Conservation (phyloP, 2,329 filamentous ascomycete genomes). For the Thielaviopsis musarum region DNA sequence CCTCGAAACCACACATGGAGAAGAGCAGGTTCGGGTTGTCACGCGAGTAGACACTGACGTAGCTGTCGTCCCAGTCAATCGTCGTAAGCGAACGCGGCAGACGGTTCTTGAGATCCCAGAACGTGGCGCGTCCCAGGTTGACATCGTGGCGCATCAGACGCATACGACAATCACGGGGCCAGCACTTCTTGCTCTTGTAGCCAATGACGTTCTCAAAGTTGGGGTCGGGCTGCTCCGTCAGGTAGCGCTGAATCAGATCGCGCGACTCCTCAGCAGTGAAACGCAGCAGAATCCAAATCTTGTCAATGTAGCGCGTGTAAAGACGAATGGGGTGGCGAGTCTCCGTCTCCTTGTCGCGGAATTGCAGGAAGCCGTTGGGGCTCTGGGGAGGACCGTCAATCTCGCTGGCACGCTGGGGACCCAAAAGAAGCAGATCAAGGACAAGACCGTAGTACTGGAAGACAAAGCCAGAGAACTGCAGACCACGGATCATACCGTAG, state of each 20-base stretch:
- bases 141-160: constrained; percentile 97
- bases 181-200: constrained; percentile 98
- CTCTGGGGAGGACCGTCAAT: constrained; percentile 87
- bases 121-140: constrained; percentile 89
- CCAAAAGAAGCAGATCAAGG: constrained; percentile 79
- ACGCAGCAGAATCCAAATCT: constrained; percentile 93
- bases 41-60: constrained; percentile 91
- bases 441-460: constrained; percentile 98
- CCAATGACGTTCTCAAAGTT: constrained; percentile 99
- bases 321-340: constrained; percentile 86
- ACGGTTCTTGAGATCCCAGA: constrained; percentile 98
- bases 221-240: constrained; percentile 94
- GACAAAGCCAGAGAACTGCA: constrained; percentile 96
- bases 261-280: constrained; percentile 89
- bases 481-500: constrained; percentile 92
- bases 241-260: constrained; percentile 89
- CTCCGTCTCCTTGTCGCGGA: constrained; percentile 83
- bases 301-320: constrained; percentile 97
- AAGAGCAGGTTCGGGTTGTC: constrained; percentile 96
- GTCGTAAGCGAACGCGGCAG: constrained; percentile 88
- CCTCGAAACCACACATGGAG: constrained; percentile 96
- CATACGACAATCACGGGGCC: constrained; percentile 96
- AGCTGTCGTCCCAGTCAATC: constrained; percentile 98
- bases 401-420: constrained; percentile 90
- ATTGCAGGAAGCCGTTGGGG: constrained; percentile 95